Conservation (phyloP, 805 yeast species). For the Henningerozyma blattae region DNA sequence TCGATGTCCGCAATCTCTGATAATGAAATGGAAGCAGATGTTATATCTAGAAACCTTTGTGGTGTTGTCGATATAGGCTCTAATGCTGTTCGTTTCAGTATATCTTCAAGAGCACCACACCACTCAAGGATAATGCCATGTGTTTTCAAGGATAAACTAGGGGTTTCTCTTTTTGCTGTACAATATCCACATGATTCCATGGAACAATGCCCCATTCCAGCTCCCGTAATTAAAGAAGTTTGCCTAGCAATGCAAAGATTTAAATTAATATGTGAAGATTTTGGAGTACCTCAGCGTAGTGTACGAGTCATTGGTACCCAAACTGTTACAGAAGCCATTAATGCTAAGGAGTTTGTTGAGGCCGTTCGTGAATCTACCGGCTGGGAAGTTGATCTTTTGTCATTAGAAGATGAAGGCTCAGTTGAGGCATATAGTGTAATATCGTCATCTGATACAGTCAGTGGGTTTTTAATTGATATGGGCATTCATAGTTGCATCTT, state of each 20-base stretch:
- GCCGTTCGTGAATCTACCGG: conserved; percentile 47
- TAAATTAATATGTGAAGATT: conserved; percentile 57
- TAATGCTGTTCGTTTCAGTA: conserved; percentile 61
- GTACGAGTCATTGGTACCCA: conserved; percentile 65
- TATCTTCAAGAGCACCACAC: conserved; percentile 54
- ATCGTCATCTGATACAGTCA: conserved; percentile 52
- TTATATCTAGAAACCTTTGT: conserved; percentile 43
- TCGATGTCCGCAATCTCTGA: conserved; percentile 19
- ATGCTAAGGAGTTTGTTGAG: conserved; percentile 44
- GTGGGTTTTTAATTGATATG: conserved; percentile 60
- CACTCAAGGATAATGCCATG: conserved; percentile 72
- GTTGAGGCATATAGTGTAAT: conserved; percentile 67
- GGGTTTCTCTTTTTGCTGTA: conserved; percentile 55
- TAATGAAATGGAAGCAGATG: conserved; percentile 33
- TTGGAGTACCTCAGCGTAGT: conserved; percentile 51
- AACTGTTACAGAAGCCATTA: conserved; percentile 59
- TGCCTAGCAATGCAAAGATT: conserved; percentile 55
- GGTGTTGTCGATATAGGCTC: conserved; percentile 73
- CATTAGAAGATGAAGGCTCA: conserved; percentile 53
- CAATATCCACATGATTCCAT: conserved; percentile 32
- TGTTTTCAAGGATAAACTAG: conserved; percentile 61
- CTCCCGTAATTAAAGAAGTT: conserved; percentile 45
- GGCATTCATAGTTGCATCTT: conserved; percentile 64
- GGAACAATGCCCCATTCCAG: conserved; percentile 42
- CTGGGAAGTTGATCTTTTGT: conserved; percentile 51